Conservation (phyloP, 768 basidiomycete species). For the Lentinula raphanica region DNA sequence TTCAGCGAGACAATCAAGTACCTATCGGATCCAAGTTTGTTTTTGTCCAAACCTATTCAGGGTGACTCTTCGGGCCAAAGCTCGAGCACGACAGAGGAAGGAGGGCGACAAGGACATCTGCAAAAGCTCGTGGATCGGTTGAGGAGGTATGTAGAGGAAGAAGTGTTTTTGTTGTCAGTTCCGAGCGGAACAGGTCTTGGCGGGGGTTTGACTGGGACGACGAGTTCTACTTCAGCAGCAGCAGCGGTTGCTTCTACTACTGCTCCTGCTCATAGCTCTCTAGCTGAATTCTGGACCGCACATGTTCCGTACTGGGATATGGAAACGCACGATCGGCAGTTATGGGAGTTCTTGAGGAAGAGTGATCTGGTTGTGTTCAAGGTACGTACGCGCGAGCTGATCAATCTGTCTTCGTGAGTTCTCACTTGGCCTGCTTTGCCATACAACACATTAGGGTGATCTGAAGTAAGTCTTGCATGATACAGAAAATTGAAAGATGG, state of each 20-base stretch:
- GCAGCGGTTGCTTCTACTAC: neutral
- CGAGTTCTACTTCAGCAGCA: neutral
- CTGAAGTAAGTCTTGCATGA: constrained; percentile 61
- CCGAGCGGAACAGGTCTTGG: constrained; percentile 56
- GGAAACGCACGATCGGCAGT: constrained; percentile 41
- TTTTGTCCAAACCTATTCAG: too few species aligned
- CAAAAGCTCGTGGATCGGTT: constrained; percentile 63
- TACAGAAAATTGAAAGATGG: too few species aligned
- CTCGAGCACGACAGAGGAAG: constrained; percentile 14
- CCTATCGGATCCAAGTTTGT: constrained; percentile 58
- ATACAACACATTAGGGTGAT: constrained; percentile 69
- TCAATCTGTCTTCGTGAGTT: too few species aligned
- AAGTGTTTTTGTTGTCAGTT: constrained; percentile 70
- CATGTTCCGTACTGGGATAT: constrained; percentile 77
- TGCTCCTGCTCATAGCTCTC: too few species aligned
- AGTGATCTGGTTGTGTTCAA: constrained; percentile 83
- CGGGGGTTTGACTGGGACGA: constrained; percentile 17
- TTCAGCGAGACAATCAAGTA: constrained; percentile 55
- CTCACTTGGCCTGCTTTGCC: neutral
- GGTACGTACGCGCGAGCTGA: constrained; percentile 31
- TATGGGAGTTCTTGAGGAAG: constrained; percentile 45
- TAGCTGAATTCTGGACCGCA: constrained; percentile 66
- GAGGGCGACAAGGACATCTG: constrained; percentile 42
- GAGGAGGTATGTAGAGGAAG: constrained; percentile 63
- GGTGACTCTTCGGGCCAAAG: constrained; percentile 3